phyloP scores from a whole-genome alignment of 148 eudicot species.

The Vaccinium darrowii region DNA sequence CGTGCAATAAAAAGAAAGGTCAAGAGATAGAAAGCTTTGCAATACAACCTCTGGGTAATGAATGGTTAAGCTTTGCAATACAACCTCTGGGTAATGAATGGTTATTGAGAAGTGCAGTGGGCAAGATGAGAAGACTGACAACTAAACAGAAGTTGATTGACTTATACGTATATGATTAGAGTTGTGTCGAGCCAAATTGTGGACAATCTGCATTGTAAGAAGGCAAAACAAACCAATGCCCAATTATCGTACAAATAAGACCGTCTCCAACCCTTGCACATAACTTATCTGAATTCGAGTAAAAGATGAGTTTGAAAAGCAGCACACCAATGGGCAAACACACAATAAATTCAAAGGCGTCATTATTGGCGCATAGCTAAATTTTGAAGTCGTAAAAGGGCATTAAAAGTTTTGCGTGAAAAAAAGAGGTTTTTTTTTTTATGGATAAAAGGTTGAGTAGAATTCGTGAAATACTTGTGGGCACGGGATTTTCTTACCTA shows the following conservation, averaged over 20 bases:
- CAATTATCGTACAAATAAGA: neutral
- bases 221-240: neutral
- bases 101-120: too few species aligned
- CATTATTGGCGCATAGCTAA: neutral
- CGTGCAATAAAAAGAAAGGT: too few species aligned
- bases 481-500: neutral
- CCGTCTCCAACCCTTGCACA: neutral
- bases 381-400: neutral
- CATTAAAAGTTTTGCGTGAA: neutral
- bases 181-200: conserved; percentile 46
- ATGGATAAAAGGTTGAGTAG: neutral
- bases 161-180: conserved; percentile 54
- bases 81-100: too few species aligned
- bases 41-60: too few species aligned
- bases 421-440: neutral
- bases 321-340: neutral
- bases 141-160: conserved; percentile 37
- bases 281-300: neutral
- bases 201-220: conserved; percentile 40
- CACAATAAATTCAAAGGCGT: neutral
- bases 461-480: neutral
- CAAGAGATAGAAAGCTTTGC: too few species aligned
- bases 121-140: conserved; percentile 12
- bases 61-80: too few species aligned
- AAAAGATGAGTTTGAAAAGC: neutral